Conservation (phyloP, 805 yeast species). For the Candida rishiriensis region DNA sequence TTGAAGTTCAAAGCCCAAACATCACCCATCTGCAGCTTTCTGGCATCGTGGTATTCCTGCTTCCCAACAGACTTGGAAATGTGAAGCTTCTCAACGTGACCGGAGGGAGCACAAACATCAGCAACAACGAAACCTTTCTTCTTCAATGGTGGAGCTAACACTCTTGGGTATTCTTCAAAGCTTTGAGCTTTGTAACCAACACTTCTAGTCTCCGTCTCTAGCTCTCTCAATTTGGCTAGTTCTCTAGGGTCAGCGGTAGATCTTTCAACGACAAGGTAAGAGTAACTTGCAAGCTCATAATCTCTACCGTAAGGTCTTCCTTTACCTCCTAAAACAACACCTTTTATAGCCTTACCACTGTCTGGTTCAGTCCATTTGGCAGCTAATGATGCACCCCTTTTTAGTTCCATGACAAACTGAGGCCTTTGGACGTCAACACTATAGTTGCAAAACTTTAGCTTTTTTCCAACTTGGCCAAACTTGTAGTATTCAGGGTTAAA, state of each 20-base stretch:
- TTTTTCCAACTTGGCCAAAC: constrained; percentile 47
- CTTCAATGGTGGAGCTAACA: constrained; percentile 66
- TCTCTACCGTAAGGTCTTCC: constrained; percentile 75
- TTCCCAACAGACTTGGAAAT: constrained; percentile 74
- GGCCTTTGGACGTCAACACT: constrained; percentile 74
- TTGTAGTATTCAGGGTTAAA: constrained; percentile 66
- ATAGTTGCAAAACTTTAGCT: constrained; percentile 72
- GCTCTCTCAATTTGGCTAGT: constrained; percentile 14
- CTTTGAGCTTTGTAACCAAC: constrained; percentile 25
- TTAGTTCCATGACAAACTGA: constrained; percentile 71
- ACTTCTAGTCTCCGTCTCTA: constrained; percentile 12
- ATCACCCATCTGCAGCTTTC: constrained; percentile 83
- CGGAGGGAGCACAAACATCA: constrained; percentile 75
- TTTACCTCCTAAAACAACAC: constrained; percentile 51
- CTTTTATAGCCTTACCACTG: constrained; percentile 51
- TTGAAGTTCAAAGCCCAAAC: constrained; percentile 76
- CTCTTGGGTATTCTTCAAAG: constrained; percentile 61
- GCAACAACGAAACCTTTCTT: constrained; percentile 78
- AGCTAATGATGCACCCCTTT: constrained; percentile 72
- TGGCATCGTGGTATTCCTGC: constrained; percentile 81
- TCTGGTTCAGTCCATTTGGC: constrained; percentile 62
- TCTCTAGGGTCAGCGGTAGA: constrained; percentile 35
- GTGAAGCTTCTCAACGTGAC: constrained; percentile 82
- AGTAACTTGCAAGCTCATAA: constrained; percentile 65
- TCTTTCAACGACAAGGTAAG: constrained; percentile 71